Percentiles rank a stretch among this genome's conserved stretches.
These are phyloP conservation scores for Babesia caballi DNA, from an alignment of 169 alveolate genomes.

Conservation along the genomic window DNA sequence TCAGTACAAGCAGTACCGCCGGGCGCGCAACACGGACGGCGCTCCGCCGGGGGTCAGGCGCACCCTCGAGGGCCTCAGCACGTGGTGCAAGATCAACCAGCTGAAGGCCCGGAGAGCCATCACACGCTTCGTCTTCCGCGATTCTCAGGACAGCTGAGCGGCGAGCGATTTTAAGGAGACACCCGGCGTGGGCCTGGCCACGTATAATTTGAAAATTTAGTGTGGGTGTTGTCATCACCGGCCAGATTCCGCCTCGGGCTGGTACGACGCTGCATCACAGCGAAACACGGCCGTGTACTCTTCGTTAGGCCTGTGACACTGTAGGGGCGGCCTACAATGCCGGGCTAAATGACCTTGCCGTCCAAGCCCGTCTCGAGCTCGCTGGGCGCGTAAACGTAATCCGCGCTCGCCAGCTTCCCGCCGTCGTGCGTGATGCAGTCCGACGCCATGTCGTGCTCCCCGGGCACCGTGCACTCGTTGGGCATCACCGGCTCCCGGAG, in stretches of 20 bases:
- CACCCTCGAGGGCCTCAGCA: background rate
- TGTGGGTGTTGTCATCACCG: too few relatives aligned
- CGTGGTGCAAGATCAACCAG: conserved; percentile 2
- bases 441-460: conserved; percentile 30
- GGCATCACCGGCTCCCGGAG: conserved; percentile 42
- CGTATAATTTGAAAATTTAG: too few relatives aligned
- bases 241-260: too few relatives aligned
- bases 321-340: background rate
- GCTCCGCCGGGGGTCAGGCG: background rate
- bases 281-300: too few relatives aligned
- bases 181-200: too few relatives aligned
- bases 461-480: conserved; percentile 14
- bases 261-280: too few relatives aligned
- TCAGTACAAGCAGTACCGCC: conserved; percentile 55
- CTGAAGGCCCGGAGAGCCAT: conserved; percentile 26
- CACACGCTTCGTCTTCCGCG: background rate
- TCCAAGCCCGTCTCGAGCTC: conserved; percentile 61
- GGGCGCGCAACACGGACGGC: background rate
- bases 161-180: too few relatives aligned
- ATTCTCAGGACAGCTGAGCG: too few relatives aligned
- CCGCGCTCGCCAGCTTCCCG: conserved; percentile 6
- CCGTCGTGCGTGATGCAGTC: conserved; percentile 27
- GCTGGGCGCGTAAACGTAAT: conserved; percentile 61
- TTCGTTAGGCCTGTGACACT: too few relatives aligned
- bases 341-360: conserved; percentile 5